A percentile compares a stretch with the other conserved stretches of the same genome.
Evolutionary conservation across 139 green algal species (phyloP).

Genomic region (Pseudopediastrum boryanum): DNA sequence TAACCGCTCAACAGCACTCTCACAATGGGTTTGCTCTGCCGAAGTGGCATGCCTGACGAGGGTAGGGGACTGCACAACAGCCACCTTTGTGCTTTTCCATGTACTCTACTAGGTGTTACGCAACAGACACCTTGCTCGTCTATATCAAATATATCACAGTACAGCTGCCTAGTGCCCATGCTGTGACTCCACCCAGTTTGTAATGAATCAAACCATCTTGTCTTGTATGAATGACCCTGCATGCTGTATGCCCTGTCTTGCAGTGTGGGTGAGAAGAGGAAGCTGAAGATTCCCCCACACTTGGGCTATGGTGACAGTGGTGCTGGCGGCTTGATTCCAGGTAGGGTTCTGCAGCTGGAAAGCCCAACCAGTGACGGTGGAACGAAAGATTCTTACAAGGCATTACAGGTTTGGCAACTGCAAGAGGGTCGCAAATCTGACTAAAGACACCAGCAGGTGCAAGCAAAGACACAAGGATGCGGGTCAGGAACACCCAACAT

Average conservation of each 20-base stretch:
- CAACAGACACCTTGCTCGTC: too few species aligned
- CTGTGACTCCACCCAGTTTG: not conserved
- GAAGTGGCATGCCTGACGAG: too few species aligned
- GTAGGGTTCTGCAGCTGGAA: not conserved
- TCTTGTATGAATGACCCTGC: not conserved
- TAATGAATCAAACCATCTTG: not conserved
- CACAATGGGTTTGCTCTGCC: too few species aligned
- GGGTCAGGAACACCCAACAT: too few species aligned
- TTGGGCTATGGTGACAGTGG: constrained; percentile 69
- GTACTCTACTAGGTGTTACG: not conserved
- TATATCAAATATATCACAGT: not conserved
- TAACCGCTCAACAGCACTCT: too few species aligned
- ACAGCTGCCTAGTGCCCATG: not conserved
- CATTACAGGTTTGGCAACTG: too few species aligned
- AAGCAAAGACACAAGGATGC: too few species aligned
- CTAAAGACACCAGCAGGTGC: too few species aligned
- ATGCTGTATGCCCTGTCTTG: not conserved
- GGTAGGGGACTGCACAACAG: too few species aligned
- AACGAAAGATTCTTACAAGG: too few species aligned
- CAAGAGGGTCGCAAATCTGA: too few species aligned
- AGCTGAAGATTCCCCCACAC: constrained; percentile 67
- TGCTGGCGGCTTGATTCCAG: constrained; percentile 58
- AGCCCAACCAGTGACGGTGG: too few species aligned
- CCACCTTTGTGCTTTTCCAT: not conserved
- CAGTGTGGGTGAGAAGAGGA: constrained; percentile 66